Evolutionary conservation across 805 yeast genomes (phyloP), one percentile per base, ranked within the genome.

Genomic region (Candida yuanshanica): DNA sequence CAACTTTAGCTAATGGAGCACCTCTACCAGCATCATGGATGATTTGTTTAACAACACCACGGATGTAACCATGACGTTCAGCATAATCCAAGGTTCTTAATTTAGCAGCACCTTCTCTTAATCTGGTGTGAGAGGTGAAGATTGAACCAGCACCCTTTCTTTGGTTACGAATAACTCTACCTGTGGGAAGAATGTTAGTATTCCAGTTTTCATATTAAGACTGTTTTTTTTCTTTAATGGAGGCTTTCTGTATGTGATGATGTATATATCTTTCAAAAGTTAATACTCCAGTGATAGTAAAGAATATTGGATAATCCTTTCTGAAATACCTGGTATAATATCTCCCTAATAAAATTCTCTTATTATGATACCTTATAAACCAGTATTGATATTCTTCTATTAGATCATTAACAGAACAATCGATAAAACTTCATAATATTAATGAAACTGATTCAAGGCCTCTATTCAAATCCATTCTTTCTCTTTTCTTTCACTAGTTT

Each of bases 121-220:
- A 87, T 79, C 98, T 91, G 82, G 98, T 91, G 93, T 91, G 95
- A 68, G 99, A 83, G 72, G 95, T 84, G 89, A 93, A 93, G 83
- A 93, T 89, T 68, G 98, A 91, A 72, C 99, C 98, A 75, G 96
- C 96, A 85, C 98, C 98, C 81, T 93, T 93, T 89, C 99, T 90
- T 84, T 93, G 99, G 84, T 93, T 93, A 81, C 99, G 95, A 81
- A 93, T 93, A 78, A 93, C 99, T 84, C 98, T 88, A 86, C 96
- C 96, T 81, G 64, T 63, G 42, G 21, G 31, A 41, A 51, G 45
- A 17, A 14, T 27, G 53, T 51, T 51, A 51, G 52, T 51, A 49
- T 20, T 14, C 31, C 22, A 31, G 22, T 18, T 27, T 27, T 16
- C 31, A 27, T 14, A 18, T 17, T 17, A 20, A 31, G 20, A 8